These are phyloP conservation scores for Fallopia convolvulus DNA, from an alignment of 148 eudicot species.

Conservation along the genomic window DNA sequence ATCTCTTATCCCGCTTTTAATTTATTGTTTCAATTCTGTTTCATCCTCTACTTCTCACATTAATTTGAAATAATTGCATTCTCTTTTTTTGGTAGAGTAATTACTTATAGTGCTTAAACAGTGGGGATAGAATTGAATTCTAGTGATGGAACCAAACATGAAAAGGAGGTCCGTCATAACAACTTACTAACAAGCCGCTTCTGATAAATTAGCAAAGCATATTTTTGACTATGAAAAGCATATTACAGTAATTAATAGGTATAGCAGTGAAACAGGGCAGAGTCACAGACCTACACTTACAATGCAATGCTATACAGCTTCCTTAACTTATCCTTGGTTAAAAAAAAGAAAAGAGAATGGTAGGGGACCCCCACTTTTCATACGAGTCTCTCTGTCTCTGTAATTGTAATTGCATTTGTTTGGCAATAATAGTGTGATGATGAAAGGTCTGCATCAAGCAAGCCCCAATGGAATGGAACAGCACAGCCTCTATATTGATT, in stretches of 20 bases:
- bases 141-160: no score
- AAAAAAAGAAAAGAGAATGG: neutral
- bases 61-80: no score
- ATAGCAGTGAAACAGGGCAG: neutral
- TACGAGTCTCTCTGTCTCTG: neutral
- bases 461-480: neutral
- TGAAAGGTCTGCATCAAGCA: conserved; percentile 9
- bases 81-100: no score
- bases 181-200: no score
- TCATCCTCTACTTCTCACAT: no score
- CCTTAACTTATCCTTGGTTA: neutral
- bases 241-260: neutral
- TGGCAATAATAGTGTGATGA: conserved; percentile 6
- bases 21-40: no score
- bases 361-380: neutral
- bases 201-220: neutral
- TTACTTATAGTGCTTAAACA: no score
- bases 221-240: neutral
- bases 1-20: no score
- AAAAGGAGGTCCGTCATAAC: no score
- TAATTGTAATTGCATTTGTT: neutral
- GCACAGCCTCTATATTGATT: neutral
- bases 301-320: neutral
- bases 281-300: neutral
- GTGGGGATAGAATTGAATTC: no score